A percentile compares a stretch with the other conserved stretches of the same genome.
These are phyloP conservation scores for Pseudogymnoascus sp. DNA, from an alignment of 2,329 filamentous ascomycete species.

Conservation along the genomic window DNA sequence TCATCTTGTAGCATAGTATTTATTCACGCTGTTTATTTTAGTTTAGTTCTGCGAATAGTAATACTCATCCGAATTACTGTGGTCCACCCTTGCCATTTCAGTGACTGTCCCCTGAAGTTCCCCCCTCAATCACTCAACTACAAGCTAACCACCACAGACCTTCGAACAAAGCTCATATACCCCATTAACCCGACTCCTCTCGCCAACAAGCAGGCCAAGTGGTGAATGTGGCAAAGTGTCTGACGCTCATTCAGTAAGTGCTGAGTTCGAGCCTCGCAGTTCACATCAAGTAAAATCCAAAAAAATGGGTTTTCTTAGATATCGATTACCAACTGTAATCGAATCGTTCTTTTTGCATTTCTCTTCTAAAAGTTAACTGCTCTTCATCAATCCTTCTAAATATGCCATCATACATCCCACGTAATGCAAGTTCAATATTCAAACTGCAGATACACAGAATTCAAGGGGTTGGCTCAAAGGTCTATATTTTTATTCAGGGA, in stretches of 20 bases:
- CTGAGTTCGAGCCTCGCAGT: background rate
- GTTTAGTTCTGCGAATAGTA: slow-evolving; percentile 2
- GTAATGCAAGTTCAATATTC: background rate
- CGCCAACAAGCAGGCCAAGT: slow-evolving; percentile 1
- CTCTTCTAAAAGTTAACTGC: background rate
- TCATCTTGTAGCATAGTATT: slow-evolving; percentile 7
- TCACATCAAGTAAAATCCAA: slow-evolving; percentile 6
- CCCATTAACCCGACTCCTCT: background rate
- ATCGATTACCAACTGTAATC: background rate
- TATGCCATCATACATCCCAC: too few relatives aligned
- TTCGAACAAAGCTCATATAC: background rate
- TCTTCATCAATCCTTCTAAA: background rate
- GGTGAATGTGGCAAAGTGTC: background rate
- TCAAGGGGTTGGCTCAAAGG: background rate
- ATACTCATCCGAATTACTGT: background rate
- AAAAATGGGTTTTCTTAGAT: background rate
- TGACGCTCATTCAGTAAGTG: background rate
- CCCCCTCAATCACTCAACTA: background rate
- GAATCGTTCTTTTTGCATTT: slow-evolving; percentile 1
- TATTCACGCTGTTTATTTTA: background rate
- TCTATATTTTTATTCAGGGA: background rate
- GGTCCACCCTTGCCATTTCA: background rate
- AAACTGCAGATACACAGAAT: background rate
- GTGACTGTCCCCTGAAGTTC: background rate
- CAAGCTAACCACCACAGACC: background rate